Percentiles rank a stretch among this genome's conserved stretches.
phyloP scores from a whole-genome alignment of 2,329 filamentous ascomycete genomes.

The Colletotrichum acutatum region DNA sequence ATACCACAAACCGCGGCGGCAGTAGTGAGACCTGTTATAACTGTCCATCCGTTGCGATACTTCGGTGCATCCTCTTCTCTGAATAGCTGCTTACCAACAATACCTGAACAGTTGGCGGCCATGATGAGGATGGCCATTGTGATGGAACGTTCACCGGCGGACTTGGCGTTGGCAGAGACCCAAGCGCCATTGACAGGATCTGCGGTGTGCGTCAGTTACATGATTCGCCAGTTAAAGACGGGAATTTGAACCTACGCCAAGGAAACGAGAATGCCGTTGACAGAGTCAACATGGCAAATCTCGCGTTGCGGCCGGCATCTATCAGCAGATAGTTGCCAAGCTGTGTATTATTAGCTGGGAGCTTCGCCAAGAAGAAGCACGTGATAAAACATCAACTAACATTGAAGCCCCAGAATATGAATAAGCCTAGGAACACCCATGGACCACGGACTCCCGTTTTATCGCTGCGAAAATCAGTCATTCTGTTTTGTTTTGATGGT shows the following conservation, averaged over 20 bases:
- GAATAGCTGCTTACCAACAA: constrained; percentile 45
- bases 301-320: constrained; percentile 6
- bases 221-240: background rate
- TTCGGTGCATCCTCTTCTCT: constrained; percentile 43
- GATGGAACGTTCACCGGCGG: constrained; percentile 44
- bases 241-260: constrained; percentile 42
- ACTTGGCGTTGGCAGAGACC: constrained; percentile 43
- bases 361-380: background rate
- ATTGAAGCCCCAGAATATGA: constrained; percentile 41
- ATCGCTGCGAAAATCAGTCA: constrained; percentile 31
- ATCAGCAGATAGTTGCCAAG: constrained; percentile 29
- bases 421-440: constrained; percentile 43
- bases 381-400: constrained; percentile 33
- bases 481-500: constrained; percentile 13
- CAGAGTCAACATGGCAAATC: constrained; percentile 40
- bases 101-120: constrained; percentile 45
- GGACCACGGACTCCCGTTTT: constrained; percentile 39
- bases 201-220: constrained; percentile 8
- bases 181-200: constrained; percentile 45
- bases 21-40: constrained; percentile 38
- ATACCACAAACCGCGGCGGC: constrained; percentile 20
- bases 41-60: constrained; percentile 43
- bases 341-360: constrained; percentile 7
- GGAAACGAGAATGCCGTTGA: constrained; percentile 41
- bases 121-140: constrained; percentile 48